Evolutionary conservation across 352 stramenopile species (phyloP), one percentile per base, ranked within the genome.

Genomic region (Thalassiosira livingstoniorum): DNA sequence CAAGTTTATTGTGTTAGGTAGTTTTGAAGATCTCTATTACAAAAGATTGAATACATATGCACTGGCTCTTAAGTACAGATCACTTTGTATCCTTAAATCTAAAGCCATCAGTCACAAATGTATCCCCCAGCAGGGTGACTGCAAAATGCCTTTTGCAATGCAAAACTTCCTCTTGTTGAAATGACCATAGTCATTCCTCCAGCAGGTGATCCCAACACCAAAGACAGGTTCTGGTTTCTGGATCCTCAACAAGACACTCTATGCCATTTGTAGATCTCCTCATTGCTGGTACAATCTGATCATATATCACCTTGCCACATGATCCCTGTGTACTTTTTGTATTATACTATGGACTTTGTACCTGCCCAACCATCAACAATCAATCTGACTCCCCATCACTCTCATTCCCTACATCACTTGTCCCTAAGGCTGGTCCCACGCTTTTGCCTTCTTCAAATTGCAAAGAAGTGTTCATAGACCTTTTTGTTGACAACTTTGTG

Each of bases 1-100:
- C 64, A 15, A 35, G 80, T 23, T 85, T 39, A 75, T 87, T 0
- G 75, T 79, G 0, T 53, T 85, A 2, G 69, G 80, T 4, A 87
- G 85, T 66, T 60, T 62, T 42, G 51, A 65, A 23, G 57, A 65
- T 32, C 27, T 11, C 10, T 45, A 27, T 7, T 65, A 45, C 31
- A 21, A 37, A 1, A 39, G 25, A 7, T 65, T 32, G 3, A 11
- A 65, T 25, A 2, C 5, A 4, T 65, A 65, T 23, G 29, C 57
- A 3, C 57, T 32, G 3, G 57, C 45, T 21, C 29, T 65, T 11
- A 65, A 65, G 57, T 65, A 65, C n/a, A 43, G 29, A 7, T 65
- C 57, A 2, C 4, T 65, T 45, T 34, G 57, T 23, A 27, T 65
- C 25, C 57, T 65, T 34, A 65, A 27, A 15, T 2, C 29, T 32